Base-by-base conservation (phyloP, 2,329 filamentous ascomycete genomes). In the Penicillium sp. region DNA sequence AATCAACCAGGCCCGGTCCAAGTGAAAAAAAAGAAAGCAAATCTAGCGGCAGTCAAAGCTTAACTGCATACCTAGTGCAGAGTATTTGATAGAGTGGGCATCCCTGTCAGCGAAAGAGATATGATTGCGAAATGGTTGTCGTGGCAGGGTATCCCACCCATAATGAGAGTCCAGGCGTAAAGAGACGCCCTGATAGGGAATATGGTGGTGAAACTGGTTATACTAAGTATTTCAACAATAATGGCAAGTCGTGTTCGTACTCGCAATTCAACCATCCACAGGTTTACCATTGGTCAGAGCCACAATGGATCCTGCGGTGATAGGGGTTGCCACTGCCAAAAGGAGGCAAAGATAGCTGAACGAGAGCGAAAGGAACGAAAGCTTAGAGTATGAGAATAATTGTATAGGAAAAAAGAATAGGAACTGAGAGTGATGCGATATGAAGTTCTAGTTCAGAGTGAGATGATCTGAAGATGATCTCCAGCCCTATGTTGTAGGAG, bases 121-220 rank as follows among this genome's bases (percentile, higher is more conserved):
- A 10, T 10, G n/a, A 39, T 39, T 19, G n/a, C n/a, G 36, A 21
- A 21, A 7, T 4, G 5, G 16, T 10, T 81, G 41, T 41, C 19
- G 19, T 40, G 11, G 39, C 21, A 23, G 91, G 88, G 74, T 94
- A 97, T 58, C 93, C 93, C 91, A 73, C 2, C 78, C 78, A 68
- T 86, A 87, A 87, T 76, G 4, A 76, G 61, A 9, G 82, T 84
- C 84, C 84, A 39, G 46, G 46, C 16, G 33, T 11, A 38, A 38
- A 29, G 5, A 49, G 46, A 76, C 79, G 83, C 34, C 81, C 76
- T 6, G 84, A 84, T 8, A 84, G 84, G 51, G 79, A 75, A 46
- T 79, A 70, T n/a, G 82, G 82, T 0, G 83, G 82, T 71, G 70
- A 19, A 79, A 63, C 0, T 67, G 62, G 23, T 61, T 40, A 65